Conservation (phyloP, 73 alveolate genomes). For the Effrenium voratum region DNA sequence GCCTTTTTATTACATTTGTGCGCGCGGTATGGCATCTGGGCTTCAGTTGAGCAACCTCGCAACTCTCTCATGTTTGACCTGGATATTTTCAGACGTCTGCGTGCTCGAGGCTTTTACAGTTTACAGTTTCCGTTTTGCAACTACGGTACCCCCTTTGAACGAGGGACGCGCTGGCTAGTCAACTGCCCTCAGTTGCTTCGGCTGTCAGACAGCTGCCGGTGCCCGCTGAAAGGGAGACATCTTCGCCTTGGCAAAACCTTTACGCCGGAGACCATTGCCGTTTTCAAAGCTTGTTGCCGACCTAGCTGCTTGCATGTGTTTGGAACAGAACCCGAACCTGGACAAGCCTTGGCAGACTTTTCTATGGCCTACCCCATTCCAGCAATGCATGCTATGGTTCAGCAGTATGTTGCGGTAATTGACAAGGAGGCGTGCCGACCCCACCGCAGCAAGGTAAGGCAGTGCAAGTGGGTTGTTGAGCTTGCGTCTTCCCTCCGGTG, state of each 20-base stretch:
- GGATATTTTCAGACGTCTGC: neutral
- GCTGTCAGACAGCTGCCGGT: neutral
- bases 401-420: too few species aligned
- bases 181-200: neutral
- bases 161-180: neutral
- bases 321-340: neutral
- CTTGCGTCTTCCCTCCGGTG: neutral
- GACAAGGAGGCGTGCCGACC: too few species aligned
- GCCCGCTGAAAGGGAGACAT: neutral
- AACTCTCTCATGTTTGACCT: neutral
- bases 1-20: neutral
- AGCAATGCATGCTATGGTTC: too few species aligned
- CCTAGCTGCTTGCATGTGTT: neutral
- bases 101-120: neutral
- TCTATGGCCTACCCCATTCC: neutral
- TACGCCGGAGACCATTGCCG: too few species aligned
- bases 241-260: neutral
- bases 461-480: conserved; percentile 21
- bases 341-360: neutral
- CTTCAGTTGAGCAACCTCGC: neutral
- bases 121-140: neutral
- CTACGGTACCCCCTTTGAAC: neutral
- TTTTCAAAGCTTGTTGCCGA: neutral
- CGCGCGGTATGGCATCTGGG: too few species aligned
- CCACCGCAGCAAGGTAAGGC: too few species aligned